Percentiles rank a stretch among this genome's conserved stretches.
These are phyloP conservation scores for Cutaneotrichosporon cavernicola DNA, from an alignment of 1,284 basidiomycete genomes.

Conservation along the genomic window DNA sequence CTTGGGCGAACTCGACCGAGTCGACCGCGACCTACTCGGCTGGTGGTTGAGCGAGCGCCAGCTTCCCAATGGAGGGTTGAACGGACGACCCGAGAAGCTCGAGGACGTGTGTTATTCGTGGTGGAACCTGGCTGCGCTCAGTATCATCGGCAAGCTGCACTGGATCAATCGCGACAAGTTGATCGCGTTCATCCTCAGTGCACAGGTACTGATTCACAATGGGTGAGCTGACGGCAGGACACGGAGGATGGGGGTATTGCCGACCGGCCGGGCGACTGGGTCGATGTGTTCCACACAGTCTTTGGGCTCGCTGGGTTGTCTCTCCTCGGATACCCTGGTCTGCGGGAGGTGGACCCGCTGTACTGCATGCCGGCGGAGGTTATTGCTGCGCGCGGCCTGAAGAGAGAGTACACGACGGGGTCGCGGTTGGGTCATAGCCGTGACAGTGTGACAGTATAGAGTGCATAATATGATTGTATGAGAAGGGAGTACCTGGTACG, in stretches of 20 bases:
- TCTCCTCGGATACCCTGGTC: conserved; percentile 78
- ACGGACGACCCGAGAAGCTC: conserved; percentile 95
- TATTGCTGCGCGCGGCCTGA: conserved; percentile 66
- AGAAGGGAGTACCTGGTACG: neutral
- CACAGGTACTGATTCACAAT: conserved; percentile 61
- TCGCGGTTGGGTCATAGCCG: conserved; percentile 31
- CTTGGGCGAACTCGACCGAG: conserved; percentile 70
- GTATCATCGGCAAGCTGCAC: conserved; percentile 75
- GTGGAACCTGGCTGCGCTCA: conserved; percentile 88
- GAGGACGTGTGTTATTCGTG: conserved; percentile 97
- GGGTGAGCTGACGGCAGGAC: conserved; percentile 60
- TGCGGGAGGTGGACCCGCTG: conserved; percentile 84
- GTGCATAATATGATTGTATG: neutral
- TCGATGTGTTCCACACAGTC: conserved; percentile 92
- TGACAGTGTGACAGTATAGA: neutral
- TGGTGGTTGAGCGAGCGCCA: conserved; percentile 96
- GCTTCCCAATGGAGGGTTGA: conserved; percentile 86
- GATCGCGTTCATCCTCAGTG: conserved; percentile 74
- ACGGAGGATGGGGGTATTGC: conserved; percentile 88
- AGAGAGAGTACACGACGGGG: conserved; percentile 41
- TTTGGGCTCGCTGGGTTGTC: conserved; percentile 92
- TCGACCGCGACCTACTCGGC: conserved; percentile 71
- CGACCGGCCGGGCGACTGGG: conserved; percentile 88
- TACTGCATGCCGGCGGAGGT: conserved; percentile 89
- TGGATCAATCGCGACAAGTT: conserved; percentile 93